Evolutionary conservation across 805 yeast genomes (phyloP), one percentile per base, ranked within the genome.

Genomic region (Candida maltosa): DNA sequence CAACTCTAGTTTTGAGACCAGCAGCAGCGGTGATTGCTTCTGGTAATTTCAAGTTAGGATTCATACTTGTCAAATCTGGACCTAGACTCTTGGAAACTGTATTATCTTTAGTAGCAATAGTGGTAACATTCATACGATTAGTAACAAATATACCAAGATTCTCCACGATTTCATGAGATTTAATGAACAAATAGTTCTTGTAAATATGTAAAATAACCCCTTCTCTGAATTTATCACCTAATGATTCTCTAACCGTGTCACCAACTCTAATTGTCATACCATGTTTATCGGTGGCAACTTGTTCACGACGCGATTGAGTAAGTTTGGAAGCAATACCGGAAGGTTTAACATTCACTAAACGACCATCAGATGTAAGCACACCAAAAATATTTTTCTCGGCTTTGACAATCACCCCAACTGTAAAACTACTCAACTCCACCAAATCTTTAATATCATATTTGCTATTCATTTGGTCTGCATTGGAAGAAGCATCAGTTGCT

Each of bases 91-190:
- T 63, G n/a, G 79, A 72, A 14, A 69, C 59, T 46, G 83, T 65
- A 35, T 84, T 82, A 40, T 85, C 88, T 60, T 87, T 88, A 14
- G 94, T 84, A 7, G 95, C 80, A 33, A 88, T 77, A 5, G 96
- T 87, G 45, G 81, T 80, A 26, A 91, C 87, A 51, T 83, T 82
- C 52, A 77, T 65, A 16, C 88, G 75, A 46, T 78, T 79, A 20
- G 82, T 80, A 23, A 85, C 95, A 60, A 91, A 89, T 11, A 93
- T 87, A 62, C 97, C 98, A 33, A 87, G 76, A 56, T 93, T 87
- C 56, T 88, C 97, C 21, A 76, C 57, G 31, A 84, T 76, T 32
- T 83, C 82, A 48, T 85, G 83, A 36, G 93, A 82, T 55, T 87
- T 83, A 31, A 89, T 68, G 58, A 91, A 93, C 41, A 93, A 73